Conservation (phyloP, 1,284 basidiomycete genomes). For the Cutaneotrichosporon sp. region DNA sequence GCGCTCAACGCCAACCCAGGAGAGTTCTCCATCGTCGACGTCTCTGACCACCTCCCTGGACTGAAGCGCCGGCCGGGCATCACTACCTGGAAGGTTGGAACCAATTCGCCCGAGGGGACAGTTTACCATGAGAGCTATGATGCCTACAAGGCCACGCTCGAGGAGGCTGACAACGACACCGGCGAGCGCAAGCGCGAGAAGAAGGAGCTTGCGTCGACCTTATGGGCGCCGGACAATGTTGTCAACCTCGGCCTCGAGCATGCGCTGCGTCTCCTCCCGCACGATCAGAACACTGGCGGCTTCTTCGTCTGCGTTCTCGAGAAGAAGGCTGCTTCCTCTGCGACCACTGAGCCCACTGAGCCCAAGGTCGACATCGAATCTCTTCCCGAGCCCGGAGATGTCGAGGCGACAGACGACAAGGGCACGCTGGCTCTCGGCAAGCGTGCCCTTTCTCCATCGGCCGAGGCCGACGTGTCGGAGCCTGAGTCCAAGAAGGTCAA, state of each 20-base stretch:
- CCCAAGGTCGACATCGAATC: conserved; percentile 8
- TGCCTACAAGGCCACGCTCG: conserved; percentile 26
- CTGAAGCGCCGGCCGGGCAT: conserved; percentile 73
- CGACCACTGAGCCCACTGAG: background rate
- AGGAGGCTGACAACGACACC: conserved; percentile 21
- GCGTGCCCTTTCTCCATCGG: conserved; percentile 25
- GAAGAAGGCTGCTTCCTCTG: conserved; percentile 36
- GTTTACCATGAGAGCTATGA: conserved; percentile 34
- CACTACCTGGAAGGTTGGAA: conserved; percentile 64
- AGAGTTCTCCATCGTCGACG: conserved; percentile 80
- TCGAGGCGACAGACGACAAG: conserved; percentile 23
- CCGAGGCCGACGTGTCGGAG: conserved; percentile 4
- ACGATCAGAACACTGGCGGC: conserved; percentile 93
- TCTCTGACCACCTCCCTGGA: conserved; percentile 63
- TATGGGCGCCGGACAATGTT: conserved; percentile 77
- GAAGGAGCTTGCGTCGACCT: conserved; percentile 52
- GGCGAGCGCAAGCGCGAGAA: conserved; percentile 44
- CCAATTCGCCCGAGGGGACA: conserved; percentile 23
- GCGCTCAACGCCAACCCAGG: conserved; percentile 69
- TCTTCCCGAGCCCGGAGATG: conserved; percentile 14
- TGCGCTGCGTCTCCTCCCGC: conserved; percentile 87
- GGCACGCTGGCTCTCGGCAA: conserved; percentile 17
- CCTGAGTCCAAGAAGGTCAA: conserved; percentile 23
- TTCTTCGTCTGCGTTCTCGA: conserved; percentile 94
- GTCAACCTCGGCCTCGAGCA: conserved; percentile 99